phyloP scores from a whole-genome alignment of 2,329 filamentous ascomycete genomes.

The Tolypocladium cylindrosporum region DNA sequence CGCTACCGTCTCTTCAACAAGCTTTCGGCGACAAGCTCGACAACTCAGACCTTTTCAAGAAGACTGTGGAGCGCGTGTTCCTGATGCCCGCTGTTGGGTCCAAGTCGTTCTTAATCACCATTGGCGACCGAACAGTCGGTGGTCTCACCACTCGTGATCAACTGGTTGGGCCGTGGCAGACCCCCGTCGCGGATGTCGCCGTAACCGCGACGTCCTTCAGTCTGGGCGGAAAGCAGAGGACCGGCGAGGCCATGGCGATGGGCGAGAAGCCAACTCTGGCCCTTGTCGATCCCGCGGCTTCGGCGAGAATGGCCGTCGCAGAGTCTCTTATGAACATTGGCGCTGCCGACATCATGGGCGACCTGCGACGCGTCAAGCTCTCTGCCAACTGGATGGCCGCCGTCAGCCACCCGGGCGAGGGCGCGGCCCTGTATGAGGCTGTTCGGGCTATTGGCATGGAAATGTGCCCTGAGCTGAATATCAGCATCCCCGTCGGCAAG shows the following conservation, averaged over 20 bases:
- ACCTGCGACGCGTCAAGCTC: conserved; percentile 70
- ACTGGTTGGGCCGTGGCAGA: conserved; percentile 95
- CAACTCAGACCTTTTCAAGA: conserved; percentile 41
- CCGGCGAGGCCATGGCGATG: conserved; percentile 96
- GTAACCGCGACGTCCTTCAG: conserved; percentile 80
- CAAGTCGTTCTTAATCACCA: conserved; percentile 95
- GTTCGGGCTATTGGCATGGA: conserved; percentile 90
- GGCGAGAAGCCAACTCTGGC: conserved; percentile 86
- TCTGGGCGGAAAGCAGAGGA: conserved; percentile 53
- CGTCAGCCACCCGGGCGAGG: conserved; percentile 86
- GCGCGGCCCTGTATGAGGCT: conserved; percentile 84
- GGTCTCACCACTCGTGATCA: conserved; percentile 84
- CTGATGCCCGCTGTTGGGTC: conserved; percentile 86
- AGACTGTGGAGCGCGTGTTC: conserved; percentile 74
- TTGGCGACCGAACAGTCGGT: conserved; percentile 85
- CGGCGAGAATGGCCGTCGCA: conserved; percentile 90
- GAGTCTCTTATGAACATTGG: conserved; percentile 91
- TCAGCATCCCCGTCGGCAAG: conserved; percentile 94
- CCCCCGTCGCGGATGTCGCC: conserved; percentile 85
- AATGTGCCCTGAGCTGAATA: conserved; percentile 78
- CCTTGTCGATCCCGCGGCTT: conserved; percentile 80
- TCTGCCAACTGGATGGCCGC: conserved; percentile 99
- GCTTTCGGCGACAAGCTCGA: conserved; percentile 45
- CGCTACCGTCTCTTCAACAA: conserved; percentile 51
- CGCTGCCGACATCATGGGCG: conserved; percentile 60